A percentile compares a stretch with the other conserved stretches of the same genome.
These are phyloP conservation scores for Diplocarpon rosae DNA, from an alignment of 2,329 filamentous ascomycete species.

Conservation along the genomic window DNA sequence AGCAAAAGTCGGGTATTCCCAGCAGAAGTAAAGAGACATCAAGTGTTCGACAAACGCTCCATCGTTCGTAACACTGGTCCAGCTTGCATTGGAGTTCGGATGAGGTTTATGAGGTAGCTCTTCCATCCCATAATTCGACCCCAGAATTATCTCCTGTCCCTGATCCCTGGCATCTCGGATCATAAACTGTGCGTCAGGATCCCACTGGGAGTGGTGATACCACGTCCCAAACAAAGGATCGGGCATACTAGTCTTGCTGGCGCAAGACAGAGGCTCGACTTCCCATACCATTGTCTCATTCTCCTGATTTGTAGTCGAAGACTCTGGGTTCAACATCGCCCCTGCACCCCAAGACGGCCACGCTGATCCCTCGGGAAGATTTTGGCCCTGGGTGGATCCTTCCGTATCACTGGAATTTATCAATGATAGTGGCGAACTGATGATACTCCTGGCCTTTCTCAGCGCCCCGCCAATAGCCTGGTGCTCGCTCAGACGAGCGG, in stretches of 20 bases:
- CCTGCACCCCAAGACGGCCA: constrained; percentile 9
- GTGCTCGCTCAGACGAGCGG: constrained; percentile 29
- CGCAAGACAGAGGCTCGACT: constrained; percentile 23
- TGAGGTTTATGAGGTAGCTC: constrained; percentile 58
- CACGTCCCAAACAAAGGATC: constrained; percentile 33
- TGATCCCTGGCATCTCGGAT: constrained; percentile 32
- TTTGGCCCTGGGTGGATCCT: constrained; percentile 12
- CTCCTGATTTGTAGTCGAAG: constrained; percentile 1
- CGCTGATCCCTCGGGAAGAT: constrained; percentile 9
- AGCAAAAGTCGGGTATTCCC: constrained; percentile 66
- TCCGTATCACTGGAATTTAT: constrained; percentile 36
- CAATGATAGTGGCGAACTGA: constrained; percentile 36
- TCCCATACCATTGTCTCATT: constrained; percentile 26
- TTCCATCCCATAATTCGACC: constrained; percentile 48
- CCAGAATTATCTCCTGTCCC: constrained; percentile 39
- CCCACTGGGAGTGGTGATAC: constrained; percentile 7
- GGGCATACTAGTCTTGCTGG: constrained; percentile 30
- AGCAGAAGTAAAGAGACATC: constrained; percentile 60
- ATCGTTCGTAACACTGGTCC: constrained; percentile 53
- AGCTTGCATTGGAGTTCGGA: constrained; percentile 54
- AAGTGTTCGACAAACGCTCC: constrained; percentile 49
- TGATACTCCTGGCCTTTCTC: constrained; percentile 31
- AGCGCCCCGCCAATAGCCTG: constrained; percentile 18
- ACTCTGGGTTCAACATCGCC: neutral
- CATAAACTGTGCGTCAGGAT: constrained; percentile 8